phyloP scores from a whole-genome alignment of 805 yeast genomes.

The Yamadazyma insecticola region DNA sequence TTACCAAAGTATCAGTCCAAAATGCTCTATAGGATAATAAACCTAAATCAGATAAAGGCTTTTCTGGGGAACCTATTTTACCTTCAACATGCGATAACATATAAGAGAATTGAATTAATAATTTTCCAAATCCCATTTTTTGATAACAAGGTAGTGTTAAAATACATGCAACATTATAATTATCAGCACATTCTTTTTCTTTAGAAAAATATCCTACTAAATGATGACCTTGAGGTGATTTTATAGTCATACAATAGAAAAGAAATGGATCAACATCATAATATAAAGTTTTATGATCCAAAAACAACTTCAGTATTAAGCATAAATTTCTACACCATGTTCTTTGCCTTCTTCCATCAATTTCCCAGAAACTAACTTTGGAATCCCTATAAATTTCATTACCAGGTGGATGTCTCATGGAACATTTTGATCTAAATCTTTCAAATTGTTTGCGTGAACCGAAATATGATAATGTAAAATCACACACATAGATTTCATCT shows the following conservation, averaged over 20 bases:
- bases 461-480: constrained; percentile 83
- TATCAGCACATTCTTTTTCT: constrained; percentile 94
- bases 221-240: constrained; percentile 91
- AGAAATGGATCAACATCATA: constrained; percentile 98
- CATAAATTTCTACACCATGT: constrained; percentile 97
- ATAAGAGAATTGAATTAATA: constrained; percentile 89
- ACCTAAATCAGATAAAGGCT: constrained; percentile 94
- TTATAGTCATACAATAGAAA: constrained; percentile 90
- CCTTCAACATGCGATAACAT: constrained; percentile 84
- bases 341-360: constrained; percentile 93
- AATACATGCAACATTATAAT: constrained; percentile 95
- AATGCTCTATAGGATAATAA: constrained; percentile 88
- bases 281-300: constrained; percentile 94
- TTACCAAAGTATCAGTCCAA: constrained; percentile 90
- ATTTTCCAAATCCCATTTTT: constrained; percentile 88
- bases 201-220: constrained; percentile 95
- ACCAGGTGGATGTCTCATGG: constrained; percentile 95
- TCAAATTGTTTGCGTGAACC: constrained; percentile 89
- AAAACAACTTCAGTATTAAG: constrained; percentile 78
- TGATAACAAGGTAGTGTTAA: constrained; percentile 95
- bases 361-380: constrained; percentile 90
- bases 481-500: constrained; percentile 86
- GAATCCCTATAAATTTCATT: constrained; percentile 95
- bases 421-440: constrained; percentile 82
- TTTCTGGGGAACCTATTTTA: constrained; percentile 95